Evolutionary conservation across 2,329 filamentous ascomycete genomes (phyloP).

Genomic region (Calonectria hongkongensis): DNA sequence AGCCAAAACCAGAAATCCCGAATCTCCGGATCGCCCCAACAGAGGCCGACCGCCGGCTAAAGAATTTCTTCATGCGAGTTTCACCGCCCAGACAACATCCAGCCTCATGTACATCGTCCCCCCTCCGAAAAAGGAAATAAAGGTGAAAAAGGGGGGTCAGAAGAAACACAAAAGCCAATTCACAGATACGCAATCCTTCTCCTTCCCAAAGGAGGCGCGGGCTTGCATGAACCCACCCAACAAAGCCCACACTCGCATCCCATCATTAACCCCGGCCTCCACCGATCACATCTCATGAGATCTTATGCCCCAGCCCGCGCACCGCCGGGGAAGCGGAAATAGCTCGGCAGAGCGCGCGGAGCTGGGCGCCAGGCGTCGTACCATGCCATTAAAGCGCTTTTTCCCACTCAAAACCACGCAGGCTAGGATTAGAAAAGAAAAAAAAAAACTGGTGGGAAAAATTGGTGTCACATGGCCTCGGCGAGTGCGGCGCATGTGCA

Average conservation of each 20-base stretch:
- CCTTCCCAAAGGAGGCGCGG: constrained; percentile 14
- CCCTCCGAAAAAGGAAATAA: not conserved
- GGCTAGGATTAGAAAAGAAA: constrained; percentile 26
- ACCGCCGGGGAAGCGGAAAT: constrained; percentile 52
- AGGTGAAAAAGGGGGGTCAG: not conserved
- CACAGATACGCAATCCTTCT: not conserved
- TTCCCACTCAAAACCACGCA: constrained; percentile 38
- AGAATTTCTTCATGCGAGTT: not conserved
- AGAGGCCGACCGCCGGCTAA: not conserved
- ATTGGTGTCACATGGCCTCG: constrained; percentile 26
- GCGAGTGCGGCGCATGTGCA: constrained; percentile 1
- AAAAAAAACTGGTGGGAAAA: constrained; percentile 34
- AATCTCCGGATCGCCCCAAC: not conserved
- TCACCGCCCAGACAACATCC: not conserved
- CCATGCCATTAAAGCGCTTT: constrained; percentile 23
- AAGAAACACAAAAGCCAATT: constrained; percentile 2
- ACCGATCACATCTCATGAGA: constrained; percentile 42
- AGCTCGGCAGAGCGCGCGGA: constrained; percentile 47
- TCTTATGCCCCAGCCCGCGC: constrained; percentile 31
- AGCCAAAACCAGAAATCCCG: constrained; percentile 18
- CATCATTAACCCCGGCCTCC: constrained; percentile 8
- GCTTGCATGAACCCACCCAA: not conserved
- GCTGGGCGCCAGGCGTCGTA: constrained; percentile 15
- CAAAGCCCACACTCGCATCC: not conserved
- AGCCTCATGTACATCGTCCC: not conserved